phyloP scores from a whole-genome alignment of 2,329 filamentous ascomycete species.

The Colletotrichum agaves region DNA sequence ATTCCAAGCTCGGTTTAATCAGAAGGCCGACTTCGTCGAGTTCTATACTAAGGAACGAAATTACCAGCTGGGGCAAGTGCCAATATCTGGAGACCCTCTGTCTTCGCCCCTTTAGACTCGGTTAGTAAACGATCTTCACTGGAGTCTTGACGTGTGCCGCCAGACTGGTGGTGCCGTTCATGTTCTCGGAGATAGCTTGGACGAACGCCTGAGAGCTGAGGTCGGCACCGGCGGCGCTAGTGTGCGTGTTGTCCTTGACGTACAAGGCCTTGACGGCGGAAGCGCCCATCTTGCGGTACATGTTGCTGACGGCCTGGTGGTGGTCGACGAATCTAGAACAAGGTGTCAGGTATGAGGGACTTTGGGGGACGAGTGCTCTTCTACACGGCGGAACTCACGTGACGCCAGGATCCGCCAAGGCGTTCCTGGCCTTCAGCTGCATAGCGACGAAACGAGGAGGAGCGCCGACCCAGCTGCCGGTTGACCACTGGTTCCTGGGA shows the following conservation, averaged over 20 bases:
- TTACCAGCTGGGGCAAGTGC: background rate
- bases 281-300: constrained; percentile 62
- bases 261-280: constrained; percentile 63
- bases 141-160: constrained; percentile 41
- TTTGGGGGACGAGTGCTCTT: no score
- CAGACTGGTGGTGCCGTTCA: constrained; percentile 45
- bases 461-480: constrained; percentile 59
- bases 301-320: constrained; percentile 64
- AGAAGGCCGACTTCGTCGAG: no score
- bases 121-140: constrained; percentile 34
- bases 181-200: constrained; percentile 44
- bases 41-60: background rate
- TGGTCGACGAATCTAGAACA: constrained; percentile 63
- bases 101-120: background rate
- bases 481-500: constrained; percentile 69
- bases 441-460: constrained; percentile 67
- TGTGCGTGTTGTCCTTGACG: constrained; percentile 72
- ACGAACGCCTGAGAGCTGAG: constrained; percentile 64
- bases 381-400: constrained; percentile 39
- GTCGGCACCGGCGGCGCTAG: constrained; percentile 64
- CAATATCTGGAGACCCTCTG: no score
- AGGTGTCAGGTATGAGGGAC: no score
- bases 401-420: constrained; percentile 48
- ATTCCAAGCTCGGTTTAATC: no score
- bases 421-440: constrained; percentile 48